Percentiles rank a stretch among this genome's conserved stretches.
phyloP scores from a whole-genome alignment of 2,329 filamentous ascomycete species.

The Ophiocordyceps australis region DNA sequence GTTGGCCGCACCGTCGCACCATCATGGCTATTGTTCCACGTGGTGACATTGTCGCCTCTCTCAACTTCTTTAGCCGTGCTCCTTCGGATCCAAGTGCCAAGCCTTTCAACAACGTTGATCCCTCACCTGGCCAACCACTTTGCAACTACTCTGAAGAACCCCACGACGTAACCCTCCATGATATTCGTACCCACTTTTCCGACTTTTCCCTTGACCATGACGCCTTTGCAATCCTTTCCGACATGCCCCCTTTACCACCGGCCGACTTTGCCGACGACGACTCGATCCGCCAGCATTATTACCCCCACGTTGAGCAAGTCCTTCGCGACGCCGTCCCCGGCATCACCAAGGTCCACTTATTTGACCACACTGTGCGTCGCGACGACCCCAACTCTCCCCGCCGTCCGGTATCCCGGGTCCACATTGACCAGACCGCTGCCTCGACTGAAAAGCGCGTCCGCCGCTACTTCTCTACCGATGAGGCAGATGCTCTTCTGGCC shows the following conservation, averaged over 20 bases:
- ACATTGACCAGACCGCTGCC: constrained; percentile 64
- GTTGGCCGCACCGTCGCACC: too few species aligned
- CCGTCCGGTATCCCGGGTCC: constrained; percentile 51
- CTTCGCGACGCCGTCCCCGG: constrained; percentile 51
- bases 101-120: constrained; percentile 54
- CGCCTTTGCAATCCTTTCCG: constrained; percentile 50
- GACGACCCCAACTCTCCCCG: constrained; percentile 38
- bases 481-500: constrained; percentile 44
- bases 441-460: constrained; percentile 50
- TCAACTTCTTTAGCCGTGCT: constrained; percentile 49
- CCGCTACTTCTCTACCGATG: constrained; percentile 48
- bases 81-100: constrained; percentile 27
- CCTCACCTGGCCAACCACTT: constrained; percentile 39
- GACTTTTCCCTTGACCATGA: constrained; percentile 52
- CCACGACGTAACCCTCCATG: constrained; percentile 41
- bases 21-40: too few species aligned
- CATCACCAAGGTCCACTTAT: constrained; percentile 49
- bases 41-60: constrained; percentile 41
- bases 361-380: constrained; percentile 80
- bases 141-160: constrained; percentile 40
- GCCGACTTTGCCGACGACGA: constrained; percentile 47
- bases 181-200: constrained; percentile 54
- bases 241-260: constrained; percentile 29
- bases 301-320: constrained; percentile 64
- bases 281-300: constrained; percentile 55